Evolutionary conservation across 208 protist genomes (phyloP).

Genomic region (Crithidia acanthocephali): DNA sequence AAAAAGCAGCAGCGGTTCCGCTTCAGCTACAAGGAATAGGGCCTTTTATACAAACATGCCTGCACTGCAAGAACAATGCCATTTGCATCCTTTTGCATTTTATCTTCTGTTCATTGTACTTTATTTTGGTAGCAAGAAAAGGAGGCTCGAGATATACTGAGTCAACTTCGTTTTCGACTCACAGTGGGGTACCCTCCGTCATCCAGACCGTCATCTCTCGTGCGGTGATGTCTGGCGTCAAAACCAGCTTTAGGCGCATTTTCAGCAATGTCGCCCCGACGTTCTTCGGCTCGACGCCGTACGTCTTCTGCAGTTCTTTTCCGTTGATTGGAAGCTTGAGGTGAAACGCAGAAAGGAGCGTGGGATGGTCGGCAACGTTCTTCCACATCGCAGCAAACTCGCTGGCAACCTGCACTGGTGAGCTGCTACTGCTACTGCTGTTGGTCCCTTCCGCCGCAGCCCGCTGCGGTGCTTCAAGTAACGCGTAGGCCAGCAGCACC

Average conservation of each 20-base stretch:
- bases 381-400: conserved; percentile 39
- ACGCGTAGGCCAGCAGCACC: conserved; percentile 61
- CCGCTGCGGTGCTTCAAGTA: conserved; percentile 34
- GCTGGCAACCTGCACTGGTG: not conserved
- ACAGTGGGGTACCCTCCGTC: conserved; percentile 16
- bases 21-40: too few species aligned
- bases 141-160: too few species aligned
- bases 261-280: conserved; percentile 58
- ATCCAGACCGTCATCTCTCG: conserved; percentile 31
- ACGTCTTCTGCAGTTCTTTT: conserved; percentile 56
- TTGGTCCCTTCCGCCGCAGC: not conserved
- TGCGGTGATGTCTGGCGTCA: conserved; percentile 42
- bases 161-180: too few species aligned
- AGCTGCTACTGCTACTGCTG: not conserved
- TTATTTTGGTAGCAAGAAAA: too few species aligned
- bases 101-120: too few species aligned
- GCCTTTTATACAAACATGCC: too few species aligned
- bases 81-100: too few species aligned
- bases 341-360: conserved; percentile 50
- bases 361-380: conserved; percentile 39
- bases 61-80: too few species aligned
- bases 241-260: conserved; percentile 57
- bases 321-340: conserved; percentile 67
- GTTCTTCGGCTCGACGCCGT: conserved; percentile 45
- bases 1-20: too few species aligned